Evolutionary conservation across 108 stramenopile species (phyloP).

Genomic region (Nitzschia palea): DNA sequence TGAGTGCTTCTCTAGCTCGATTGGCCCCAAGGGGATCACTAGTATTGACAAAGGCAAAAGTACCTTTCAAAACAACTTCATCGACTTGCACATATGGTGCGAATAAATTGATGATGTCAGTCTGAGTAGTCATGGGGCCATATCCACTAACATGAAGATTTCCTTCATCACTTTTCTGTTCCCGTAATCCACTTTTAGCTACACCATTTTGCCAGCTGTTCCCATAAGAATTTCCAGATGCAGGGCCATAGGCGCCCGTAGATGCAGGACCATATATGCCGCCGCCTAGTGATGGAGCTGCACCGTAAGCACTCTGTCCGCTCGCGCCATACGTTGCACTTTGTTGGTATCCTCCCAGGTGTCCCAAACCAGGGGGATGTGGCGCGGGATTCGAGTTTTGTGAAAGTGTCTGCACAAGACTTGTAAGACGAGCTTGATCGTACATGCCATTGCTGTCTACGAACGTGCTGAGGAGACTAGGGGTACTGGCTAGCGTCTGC

Average conservation of each 20-base stretch:
- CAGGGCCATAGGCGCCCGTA: slow-evolving; percentile 16
- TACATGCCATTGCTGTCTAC: slow-evolving; percentile 77
- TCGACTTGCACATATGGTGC: slow-evolving; percentile 79
- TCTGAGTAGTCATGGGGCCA: slow-evolving; percentile 74
- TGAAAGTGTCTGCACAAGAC: slow-evolving; percentile 76
- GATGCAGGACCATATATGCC: slow-evolving; percentile 36
- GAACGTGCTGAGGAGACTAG: slow-evolving; percentile 69
- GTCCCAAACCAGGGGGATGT: slow-evolving; percentile 22
- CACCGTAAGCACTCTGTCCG: background rate
- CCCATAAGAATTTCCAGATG: slow-evolving; percentile 5
- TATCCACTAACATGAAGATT: slow-evolving; percentile 88
- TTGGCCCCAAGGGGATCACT: slow-evolving; percentile 71
- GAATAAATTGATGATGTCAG: slow-evolving; percentile 75
- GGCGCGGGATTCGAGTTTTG: slow-evolving; percentile 39
- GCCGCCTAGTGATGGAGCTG: slow-evolving; percentile 5
- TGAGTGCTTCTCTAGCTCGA: slow-evolving; percentile 71
- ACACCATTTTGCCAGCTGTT: slow-evolving; percentile 25
- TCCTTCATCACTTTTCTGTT: slow-evolving; percentile 67
- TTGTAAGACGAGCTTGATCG: slow-evolving; percentile 70
- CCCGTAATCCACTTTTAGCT: slow-evolving; percentile 24
- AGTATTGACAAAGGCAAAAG: slow-evolving; percentile 85
- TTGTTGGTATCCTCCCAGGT: slow-evolving; percentile 36
- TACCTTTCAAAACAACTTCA: slow-evolving; percentile 78
- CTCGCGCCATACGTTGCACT: slow-evolving; percentile 2
- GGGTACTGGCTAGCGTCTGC: slow-evolving; percentile 75